These are phyloP conservation scores for Durusdinium trenchii DNA, from an alignment of 73 alveolate genomes.

Conservation along the genomic window DNA sequence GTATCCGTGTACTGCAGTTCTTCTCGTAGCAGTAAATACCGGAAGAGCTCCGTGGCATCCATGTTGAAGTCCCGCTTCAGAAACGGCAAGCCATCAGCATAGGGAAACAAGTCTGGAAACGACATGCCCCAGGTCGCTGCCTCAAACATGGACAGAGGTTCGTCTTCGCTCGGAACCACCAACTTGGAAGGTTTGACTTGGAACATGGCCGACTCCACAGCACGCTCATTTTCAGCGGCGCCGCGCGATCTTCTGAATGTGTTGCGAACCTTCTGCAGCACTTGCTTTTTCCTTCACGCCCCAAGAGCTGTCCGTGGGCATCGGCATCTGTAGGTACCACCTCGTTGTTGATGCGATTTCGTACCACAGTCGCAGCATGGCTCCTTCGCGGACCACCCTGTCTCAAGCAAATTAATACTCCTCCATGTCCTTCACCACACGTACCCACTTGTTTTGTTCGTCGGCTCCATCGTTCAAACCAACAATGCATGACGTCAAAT, in stretches of 20 bases:
- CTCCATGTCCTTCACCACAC: background rate
- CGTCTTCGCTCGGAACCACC: too few relatives aligned
- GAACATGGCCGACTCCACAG: too few relatives aligned
- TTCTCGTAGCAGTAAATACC: background rate
- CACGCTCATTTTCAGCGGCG: too few relatives aligned
- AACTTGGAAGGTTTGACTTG: too few relatives aligned
- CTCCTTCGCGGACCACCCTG: too few relatives aligned
- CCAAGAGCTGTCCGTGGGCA: background rate
- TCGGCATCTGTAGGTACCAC: too few relatives aligned
- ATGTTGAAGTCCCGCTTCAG: constrained; percentile 8
- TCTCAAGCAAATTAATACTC: background rate
- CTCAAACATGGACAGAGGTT: too few relatives aligned
- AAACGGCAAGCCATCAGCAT: background rate
- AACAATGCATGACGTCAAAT: background rate
- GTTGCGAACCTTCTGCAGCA: background rate
- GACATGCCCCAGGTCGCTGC: background rate
- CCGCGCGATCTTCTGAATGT: background rate
- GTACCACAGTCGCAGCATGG: too few relatives aligned
- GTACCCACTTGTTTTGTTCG: constrained; percentile 4
- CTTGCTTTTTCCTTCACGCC: background rate
- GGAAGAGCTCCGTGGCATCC: background rate
- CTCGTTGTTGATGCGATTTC: too few relatives aligned
- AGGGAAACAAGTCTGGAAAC: background rate
- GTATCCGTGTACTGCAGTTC: background rate
- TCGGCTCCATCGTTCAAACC: background rate